Evolutionary conservation across 495 filamentous ascomycete species (phyloP), one percentile per base, ranked within the genome.

Genomic region (Chaetomium tenue): DNA sequence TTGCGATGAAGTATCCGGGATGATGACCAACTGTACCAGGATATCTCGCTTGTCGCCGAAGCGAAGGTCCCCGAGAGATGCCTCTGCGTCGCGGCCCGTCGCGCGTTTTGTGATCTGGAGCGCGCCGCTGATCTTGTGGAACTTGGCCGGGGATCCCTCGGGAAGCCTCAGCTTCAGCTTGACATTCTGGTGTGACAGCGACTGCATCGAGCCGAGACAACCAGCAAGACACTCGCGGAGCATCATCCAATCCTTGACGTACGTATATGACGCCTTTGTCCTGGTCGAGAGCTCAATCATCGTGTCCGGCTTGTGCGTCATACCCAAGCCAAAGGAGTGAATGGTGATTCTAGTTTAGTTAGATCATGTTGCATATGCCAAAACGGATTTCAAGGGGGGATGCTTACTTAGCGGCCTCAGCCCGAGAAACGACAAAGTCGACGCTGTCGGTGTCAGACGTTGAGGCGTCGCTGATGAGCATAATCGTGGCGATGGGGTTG

Each of bases 211-310:
- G 47, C 94, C 94, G 42, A 99, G 77, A 72, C 95, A 98, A 26
- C 94, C 94, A 20, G 94, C 95, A 53, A 98, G 84, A 75, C 95
- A 99, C 75, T 99, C 94, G 22, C 94, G 88, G 39, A 99, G 83
- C 93, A 97, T 98, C 94, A 98, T 99, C 94, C 94, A 99, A 74
- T 99, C 94, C 75, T 98, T 98, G 70, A 98, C 93, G 71, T 98
- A 99, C 6, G 92, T 93, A 70, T 97, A 99, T 20, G 91, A 93
- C 5, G 93, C 94, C 77, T 98, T 99, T 8, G 94, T 99, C 58
- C 93, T 85, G 33, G 91, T 93, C 7, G 95, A 97, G 3, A 99
- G 78, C 71, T 98, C 94, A 57, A 99, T 97, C 91, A 99, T 95
- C 0, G 92, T 97, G 73, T 98, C 95, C 7, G 94, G 94, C 76